These are phyloP conservation scores for Aspergillus baeticus DNA, from an alignment of 495 filamentous ascomycete genomes.

Conservation along the genomic window DNA sequence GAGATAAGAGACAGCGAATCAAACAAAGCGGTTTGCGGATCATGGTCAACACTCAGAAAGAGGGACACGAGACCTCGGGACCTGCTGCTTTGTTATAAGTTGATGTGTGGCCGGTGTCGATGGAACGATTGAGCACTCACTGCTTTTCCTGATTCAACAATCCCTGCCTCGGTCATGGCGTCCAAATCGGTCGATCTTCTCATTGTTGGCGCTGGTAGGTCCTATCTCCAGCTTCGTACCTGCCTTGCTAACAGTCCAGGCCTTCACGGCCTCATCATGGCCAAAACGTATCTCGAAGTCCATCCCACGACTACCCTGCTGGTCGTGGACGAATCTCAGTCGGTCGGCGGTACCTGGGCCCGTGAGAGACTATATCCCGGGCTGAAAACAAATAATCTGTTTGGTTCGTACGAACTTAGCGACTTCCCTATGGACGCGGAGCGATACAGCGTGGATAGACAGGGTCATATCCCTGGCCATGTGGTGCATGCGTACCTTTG, in stretches of 20 bases:
- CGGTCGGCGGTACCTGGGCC: constrained; percentile 53
- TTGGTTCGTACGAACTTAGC: constrained; percentile 39
- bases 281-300: constrained; percentile 43
- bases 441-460: constrained; percentile 19
- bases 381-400: constrained; percentile 37
- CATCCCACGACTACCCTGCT: constrained; percentile 36
- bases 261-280: constrained; percentile 41
- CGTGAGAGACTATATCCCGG: constrained; percentile 48
- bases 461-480: constrained; percentile 27
- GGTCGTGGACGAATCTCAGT: constrained; percentile 44
- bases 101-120: no score
- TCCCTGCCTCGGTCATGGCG: background rate
- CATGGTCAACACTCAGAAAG: no score
- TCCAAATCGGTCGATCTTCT: constrained; percentile 1
- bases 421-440: constrained; percentile 31
- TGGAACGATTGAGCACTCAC: no score
- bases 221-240: no score
- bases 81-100: no score
- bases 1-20: background rate
- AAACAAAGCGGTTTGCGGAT: background rate
- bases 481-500: constrained; percentile 19
- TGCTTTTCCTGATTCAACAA: background rate
- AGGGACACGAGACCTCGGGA: no score
- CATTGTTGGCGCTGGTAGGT: constrained; percentile 15
- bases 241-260: constrained; percentile 22